These are phyloP conservation scores for Ophiostoma himal-ulmi DNA, from an alignment of 2,329 filamentous ascomycete species.

Conservation along the genomic window DNA sequence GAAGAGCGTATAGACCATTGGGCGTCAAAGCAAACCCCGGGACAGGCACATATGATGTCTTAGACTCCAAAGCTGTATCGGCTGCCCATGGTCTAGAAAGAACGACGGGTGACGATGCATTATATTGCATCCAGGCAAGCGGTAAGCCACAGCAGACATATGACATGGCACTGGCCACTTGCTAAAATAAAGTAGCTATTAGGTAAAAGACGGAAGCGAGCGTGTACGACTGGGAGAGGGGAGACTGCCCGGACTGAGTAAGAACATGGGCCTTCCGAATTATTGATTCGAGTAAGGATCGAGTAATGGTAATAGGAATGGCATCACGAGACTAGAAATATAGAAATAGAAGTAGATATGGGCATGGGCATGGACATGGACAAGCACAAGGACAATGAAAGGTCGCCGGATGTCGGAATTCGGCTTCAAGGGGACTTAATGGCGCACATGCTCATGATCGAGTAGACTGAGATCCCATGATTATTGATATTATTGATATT, in stretches of 20 bases:
- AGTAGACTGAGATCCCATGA: too few species aligned
- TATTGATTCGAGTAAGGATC: conserved; percentile 1
- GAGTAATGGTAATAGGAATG: conserved; percentile 16
- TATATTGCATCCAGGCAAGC: not conserved
- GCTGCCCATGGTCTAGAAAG: not conserved
- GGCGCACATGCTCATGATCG: too few species aligned
- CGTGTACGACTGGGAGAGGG: not conserved
- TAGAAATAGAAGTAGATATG: not conserved
- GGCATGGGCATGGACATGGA: too few species aligned
- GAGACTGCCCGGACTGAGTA: not conserved
- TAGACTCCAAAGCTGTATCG: not conserved
- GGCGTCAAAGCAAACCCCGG: not conserved
- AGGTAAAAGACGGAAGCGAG: not conserved
- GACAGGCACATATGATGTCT: not conserved
- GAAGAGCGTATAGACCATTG: not conserved
- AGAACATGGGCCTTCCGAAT: not conserved
- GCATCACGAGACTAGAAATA: not conserved
- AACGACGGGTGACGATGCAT: not conserved
- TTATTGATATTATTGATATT: not conserved
- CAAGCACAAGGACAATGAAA: not conserved
- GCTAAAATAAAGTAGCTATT: not conserved
- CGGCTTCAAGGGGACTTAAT: too few species aligned
- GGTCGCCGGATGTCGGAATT: not conserved
- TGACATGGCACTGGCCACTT: not conserved
- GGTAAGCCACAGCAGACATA: not conserved